Evolutionary conservation across 1,284 basidiomycete species (phyloP).

Genomic region (Austroboletus olivaceoglutinosus): DNA sequence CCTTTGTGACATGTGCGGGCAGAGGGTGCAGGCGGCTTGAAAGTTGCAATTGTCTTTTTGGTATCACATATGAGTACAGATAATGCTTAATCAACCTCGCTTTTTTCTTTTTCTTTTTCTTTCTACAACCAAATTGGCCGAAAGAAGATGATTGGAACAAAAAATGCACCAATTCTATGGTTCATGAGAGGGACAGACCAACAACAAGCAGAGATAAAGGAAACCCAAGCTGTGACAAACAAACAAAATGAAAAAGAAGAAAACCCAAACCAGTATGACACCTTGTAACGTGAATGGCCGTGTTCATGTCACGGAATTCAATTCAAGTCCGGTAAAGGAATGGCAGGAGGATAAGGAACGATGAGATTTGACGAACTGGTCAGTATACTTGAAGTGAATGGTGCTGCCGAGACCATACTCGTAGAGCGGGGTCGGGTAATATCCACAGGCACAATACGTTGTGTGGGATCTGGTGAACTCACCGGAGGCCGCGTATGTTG

Average conservation of each 20-base stretch:
- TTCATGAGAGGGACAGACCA: conserved; percentile 25
- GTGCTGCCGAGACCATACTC: conserved; percentile 19
- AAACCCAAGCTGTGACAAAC: conserved; percentile 25
- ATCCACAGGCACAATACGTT: conserved; percentile 27
- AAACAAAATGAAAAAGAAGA: conserved; percentile 7
- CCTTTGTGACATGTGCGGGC: conserved; percentile 42
- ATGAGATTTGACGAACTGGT: conserved; percentile 10
- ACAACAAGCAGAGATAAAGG: conserved; percentile 1
- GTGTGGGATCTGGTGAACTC: conserved; percentile 34
- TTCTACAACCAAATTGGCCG: conserved; percentile 19
- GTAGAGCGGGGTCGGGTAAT: conserved; percentile 28
- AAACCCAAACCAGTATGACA: conserved; percentile 24
- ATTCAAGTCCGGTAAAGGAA: conserved; percentile 29
- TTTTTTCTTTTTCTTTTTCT: conserved; percentile 16
- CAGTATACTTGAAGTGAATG: conserved; percentile 24
- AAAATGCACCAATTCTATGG: conserved; percentile 31
- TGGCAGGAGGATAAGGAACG: conserved; percentile 17
- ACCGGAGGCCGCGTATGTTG: conserved; percentile 32
- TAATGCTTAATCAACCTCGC: conserved; percentile 32
- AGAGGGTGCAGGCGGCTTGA: conserved; percentile 16
- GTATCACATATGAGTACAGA: conserved; percentile 34
- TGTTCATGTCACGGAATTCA: conserved; percentile 20
- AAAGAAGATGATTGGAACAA: conserved; percentile 13
- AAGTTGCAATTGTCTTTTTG: conserved; percentile 16
- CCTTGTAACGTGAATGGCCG: conserved; percentile 13